A percentile compares a stretch with the other conserved stretches of the same genome.
These are phyloP conservation scores for Byssoonygena ceratinophila DNA, from an alignment of 2,329 filamentous ascomycete species.

Conservation along the genomic window DNA sequence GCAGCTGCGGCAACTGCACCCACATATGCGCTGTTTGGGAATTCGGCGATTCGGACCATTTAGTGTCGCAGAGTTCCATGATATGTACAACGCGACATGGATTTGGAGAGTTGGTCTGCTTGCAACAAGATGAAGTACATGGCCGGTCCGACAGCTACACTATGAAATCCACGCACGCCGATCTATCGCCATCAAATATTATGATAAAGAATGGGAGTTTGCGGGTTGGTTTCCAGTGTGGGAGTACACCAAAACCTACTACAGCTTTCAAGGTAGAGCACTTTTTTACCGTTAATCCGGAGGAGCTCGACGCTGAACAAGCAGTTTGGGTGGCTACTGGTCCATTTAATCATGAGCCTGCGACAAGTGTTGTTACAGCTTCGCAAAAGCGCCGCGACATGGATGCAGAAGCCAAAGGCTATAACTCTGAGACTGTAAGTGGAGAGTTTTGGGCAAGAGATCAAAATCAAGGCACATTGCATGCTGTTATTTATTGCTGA, in stretches of 20 bases:
- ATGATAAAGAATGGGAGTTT: conserved; percentile 20
- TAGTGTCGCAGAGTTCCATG: conserved; percentile 3
- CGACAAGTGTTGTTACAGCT: background rate
- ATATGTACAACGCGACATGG: background rate
- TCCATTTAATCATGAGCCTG: conserved; percentile 1
- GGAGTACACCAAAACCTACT: conserved; percentile 10
- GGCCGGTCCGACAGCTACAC: conserved; percentile 1
- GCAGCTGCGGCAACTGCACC: conserved; percentile 8
- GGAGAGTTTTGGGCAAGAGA: background rate
- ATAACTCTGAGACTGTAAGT: background rate
- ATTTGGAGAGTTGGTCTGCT: conserved; percentile 1
- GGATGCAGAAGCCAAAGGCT: background rate
- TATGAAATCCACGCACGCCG: conserved; percentile 25
- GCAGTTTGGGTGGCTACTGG: conserved; percentile 1
- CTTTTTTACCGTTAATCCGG: background rate
- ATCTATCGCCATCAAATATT: conserved; percentile 29
- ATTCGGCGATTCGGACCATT: conserved; percentile 1
- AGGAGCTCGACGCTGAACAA: conserved; percentile 6
- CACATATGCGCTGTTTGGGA: conserved; percentile 2
- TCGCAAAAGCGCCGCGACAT: background rate
- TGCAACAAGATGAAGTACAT: conserved; percentile 1
- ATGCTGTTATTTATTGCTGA: no score
- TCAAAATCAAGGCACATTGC: background rate
- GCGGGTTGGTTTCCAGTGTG: conserved; percentile 5
- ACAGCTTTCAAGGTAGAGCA: background rate